These are phyloP conservation scores for Arthroderma sp. DNA, from an alignment of 2,329 filamentous ascomycete genomes.

Conservation along the genomic window DNA sequence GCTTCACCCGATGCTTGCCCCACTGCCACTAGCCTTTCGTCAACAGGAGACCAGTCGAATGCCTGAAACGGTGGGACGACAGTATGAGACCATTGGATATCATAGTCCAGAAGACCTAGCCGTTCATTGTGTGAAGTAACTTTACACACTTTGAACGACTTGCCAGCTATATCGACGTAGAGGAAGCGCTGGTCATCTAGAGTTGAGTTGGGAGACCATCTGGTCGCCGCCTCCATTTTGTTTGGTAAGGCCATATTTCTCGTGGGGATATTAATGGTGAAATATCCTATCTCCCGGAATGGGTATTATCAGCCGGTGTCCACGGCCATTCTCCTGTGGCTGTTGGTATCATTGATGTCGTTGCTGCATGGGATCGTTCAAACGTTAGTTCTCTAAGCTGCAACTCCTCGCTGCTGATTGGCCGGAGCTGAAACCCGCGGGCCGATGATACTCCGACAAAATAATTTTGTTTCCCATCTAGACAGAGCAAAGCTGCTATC, in stretches of 20 bases:
- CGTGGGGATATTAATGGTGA: not conserved
- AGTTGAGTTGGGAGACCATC: conserved; percentile 49
- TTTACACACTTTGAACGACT: conserved; percentile 45
- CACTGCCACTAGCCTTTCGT: conserved; percentile 46
- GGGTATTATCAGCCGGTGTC: not conserved
- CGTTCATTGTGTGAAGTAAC: conserved; percentile 29
- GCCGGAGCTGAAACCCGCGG: no score
- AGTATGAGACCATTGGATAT: conserved; percentile 39
- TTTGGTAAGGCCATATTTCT: not conserved
- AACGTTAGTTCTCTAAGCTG: not conserved
- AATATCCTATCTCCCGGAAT: not conserved
- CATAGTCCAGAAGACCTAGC: conserved; percentile 33
- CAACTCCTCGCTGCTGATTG: no score
- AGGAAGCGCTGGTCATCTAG: conserved; percentile 43
- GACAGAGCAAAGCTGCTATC: no score
- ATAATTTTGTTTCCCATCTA: no score
- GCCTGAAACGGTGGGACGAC: conserved; percentile 49
- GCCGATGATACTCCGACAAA: no score
- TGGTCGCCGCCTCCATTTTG: conserved; percentile 47
- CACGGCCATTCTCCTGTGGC: not conserved
- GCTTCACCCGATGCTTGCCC: conserved; percentile 51
- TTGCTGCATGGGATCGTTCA: no score
- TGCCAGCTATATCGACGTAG: conserved; percentile 47
- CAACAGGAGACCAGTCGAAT: conserved; percentile 51
- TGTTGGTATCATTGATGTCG: no score